Base-by-base conservation (phyloP, 208 protist species). In the Strigomonas galati region DNA sequence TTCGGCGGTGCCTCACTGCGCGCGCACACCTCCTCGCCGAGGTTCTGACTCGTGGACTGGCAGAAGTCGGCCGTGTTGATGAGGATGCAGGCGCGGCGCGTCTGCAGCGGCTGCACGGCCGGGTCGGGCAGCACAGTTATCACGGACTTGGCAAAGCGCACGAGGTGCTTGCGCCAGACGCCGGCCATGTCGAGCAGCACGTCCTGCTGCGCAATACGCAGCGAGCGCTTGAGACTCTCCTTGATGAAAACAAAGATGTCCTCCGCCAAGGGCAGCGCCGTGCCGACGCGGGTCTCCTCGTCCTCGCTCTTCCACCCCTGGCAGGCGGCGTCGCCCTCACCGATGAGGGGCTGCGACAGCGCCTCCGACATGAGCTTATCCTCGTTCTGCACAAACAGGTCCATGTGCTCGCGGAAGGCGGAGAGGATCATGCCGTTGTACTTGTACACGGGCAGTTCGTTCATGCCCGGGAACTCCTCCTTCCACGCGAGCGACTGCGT, bases 231-330 rank as follows among this genome's bases (percentile, higher is more conserved):
- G 6, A 96, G 78, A 65, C 84, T 93, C 60, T 93, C 81, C 69
- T 93, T 92, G 67, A 97, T 94, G 70, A 94, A 96, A 19, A 94
- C 79, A 59, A 96, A 97, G 37, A 97, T 76, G 62, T 97, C 89
- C 71, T 91, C 84, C 2, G 89, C 79, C n/a, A 91, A 69, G n/a
- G 87, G 81, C 23, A 97, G 85, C 52, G 72, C 74, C 4, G 76
- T 71, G 31, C 87, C 89, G 12, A 74, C 75, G 43, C 74, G 67
- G 35, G 82, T 67, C 27, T 88, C 80, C 19, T 82, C 81, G 0
- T 84, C 74, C 26, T 86, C 78, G 32, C 67, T 76, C 63, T 82
- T 81, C 82, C 88, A 94, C 27, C 84, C 85, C 44, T 67, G 64
- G 70, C 89, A 94, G 0, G 80, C 51, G 54, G 71, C 78, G 46